Evolutionary conservation across 2,329 filamentous ascomycete genomes (phyloP), one percentile per base, ranked within the genome.

Genomic region (Epichloe brachyelytri): DNA sequence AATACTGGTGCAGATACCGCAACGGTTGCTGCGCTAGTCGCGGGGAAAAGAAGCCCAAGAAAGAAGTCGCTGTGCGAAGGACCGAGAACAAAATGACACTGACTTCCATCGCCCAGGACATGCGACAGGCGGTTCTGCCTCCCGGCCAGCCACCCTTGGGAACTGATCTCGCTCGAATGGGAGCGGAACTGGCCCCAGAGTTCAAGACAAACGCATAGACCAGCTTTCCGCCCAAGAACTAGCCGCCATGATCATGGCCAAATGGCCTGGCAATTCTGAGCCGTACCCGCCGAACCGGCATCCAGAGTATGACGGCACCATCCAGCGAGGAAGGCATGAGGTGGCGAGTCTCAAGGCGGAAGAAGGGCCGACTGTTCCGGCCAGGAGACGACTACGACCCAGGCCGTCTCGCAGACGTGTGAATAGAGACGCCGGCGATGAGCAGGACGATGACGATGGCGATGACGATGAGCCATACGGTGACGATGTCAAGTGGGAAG

Each of bases 81-180:
- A 15, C 37, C 4, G 22, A 38, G 14, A 55, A 53, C 45, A 47
- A 46, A 12, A 51, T 51, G 41, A 51, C 40, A 2, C 15, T 55
- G 15, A 36, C 50, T 1, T 22, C 45, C n/a, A 43, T 46, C n/a
- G 54, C 47, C 7, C 36, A 50, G 17, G 30, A 30, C 22, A 15
- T 53, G 30, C 47, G 50, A 17, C 46, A 19, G 15, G 10, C 15
- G 2, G 17, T 43, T 37, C 40, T 43, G 22, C 46, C 46, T 6
- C 41, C 46, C 11, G 36, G 40, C n/a, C 36, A 12, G 17, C 45
- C 46, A 14, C 46, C 46, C 6, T 12, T 50, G 49, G 49, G 20
- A 19, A 50, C 43, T 11, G 49, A 50, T 22, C 36, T 36, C 20
- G 20, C 46, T 10, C 40, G 7, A 38, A 6, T 15, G 8, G n/a